Percentiles rank a stretch among this genome's conserved stretches.
Evolutionary conservation across 169 alveolate genomes (phyloP).

Genomic region (Haemoproteus tartakovskyi): DNA sequence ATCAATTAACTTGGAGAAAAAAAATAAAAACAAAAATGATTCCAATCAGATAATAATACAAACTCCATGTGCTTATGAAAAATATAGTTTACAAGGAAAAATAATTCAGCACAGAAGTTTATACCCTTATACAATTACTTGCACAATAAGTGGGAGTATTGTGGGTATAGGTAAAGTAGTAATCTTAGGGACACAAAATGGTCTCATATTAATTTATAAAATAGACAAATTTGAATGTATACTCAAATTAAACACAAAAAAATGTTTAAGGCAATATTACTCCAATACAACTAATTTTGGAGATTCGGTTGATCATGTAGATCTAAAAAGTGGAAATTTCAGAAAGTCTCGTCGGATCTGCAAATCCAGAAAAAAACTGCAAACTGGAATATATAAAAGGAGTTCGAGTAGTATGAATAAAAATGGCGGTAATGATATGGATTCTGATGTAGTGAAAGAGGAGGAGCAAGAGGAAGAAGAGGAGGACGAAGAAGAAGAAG

Average conservation of each 20-base stretch:
- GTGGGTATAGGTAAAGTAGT: slow-evolving; percentile 76
- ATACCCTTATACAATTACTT: slow-evolving; percentile 75
- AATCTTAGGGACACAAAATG: slow-evolving; percentile 76
- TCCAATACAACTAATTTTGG: background rate
- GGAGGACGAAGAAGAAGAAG: too few relatives aligned
- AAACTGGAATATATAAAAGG: background rate
- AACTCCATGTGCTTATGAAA: slow-evolving; percentile 65
- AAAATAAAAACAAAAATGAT: slow-evolving; percentile 1
- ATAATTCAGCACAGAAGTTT: slow-evolving; percentile 73
- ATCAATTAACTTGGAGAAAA: slow-evolving; percentile 45
- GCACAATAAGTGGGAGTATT: slow-evolving; percentile 71
- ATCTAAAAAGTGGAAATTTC: background rate
- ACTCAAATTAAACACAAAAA: slow-evolving; percentile 70
- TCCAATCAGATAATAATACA: slow-evolving; percentile 21
- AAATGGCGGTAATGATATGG: background rate
- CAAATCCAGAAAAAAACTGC: background rate
- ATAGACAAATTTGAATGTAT: slow-evolving; percentile 71
- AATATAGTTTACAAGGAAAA: slow-evolving; percentile 39
- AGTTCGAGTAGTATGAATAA: background rate
- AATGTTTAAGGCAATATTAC: slow-evolving; percentile 18
- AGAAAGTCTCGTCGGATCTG: background rate
- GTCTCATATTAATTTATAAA: slow-evolving; percentile 69
- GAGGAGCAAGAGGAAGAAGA: too few relatives aligned
- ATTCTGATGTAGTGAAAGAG: background rate
- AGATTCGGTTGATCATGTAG: slow-evolving; percentile 1